These are phyloP conservation scores for Flaveria robusta DNA, from an alignment of 129 eudicot species.

Conservation along the genomic window DNA sequence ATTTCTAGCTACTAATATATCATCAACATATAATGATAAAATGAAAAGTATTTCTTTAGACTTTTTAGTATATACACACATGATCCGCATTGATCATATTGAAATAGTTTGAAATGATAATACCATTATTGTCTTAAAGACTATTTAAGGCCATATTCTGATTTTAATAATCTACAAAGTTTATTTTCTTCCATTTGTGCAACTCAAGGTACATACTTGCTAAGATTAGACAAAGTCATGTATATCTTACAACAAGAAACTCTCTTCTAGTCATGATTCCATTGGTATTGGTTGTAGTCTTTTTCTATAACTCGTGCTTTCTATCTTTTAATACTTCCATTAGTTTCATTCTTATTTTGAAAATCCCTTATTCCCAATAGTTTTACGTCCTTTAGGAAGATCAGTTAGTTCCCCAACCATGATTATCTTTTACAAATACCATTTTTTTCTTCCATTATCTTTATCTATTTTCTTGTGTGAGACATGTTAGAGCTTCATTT, in stretches of 20 bases:
- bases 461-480: background rate
- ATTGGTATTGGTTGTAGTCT: conserved; percentile 1
- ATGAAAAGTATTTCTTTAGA: background rate
- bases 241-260: background rate
- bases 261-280: conserved; percentile 11
- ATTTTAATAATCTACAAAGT: background rate
- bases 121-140: conserved; percentile 14
- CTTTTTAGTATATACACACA: background rate
- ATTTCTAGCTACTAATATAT: conserved; percentile 14
- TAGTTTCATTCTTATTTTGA: conserved; percentile 1
- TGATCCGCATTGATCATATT: background rate
- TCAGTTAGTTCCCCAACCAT: conserved; percentile 9
- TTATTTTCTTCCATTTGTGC: background rate
- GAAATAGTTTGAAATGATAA: background rate
- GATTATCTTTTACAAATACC: background rate
- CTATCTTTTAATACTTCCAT: conserved; percentile 1
- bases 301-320: too few species aligned
- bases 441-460: conserved; percentile 5
- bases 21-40: background rate
- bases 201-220: background rate
- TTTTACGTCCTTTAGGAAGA: background rate
- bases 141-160: conserved; percentile 12
- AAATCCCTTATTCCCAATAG: conserved; percentile 13
- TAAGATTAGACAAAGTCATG: background rate
- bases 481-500: conserved; percentile 1